Evolutionary conservation across 1,139 yeast species (phyloP), one percentile per base, ranked within the genome.

Genomic region (Arxiozyma bovina): DNA sequence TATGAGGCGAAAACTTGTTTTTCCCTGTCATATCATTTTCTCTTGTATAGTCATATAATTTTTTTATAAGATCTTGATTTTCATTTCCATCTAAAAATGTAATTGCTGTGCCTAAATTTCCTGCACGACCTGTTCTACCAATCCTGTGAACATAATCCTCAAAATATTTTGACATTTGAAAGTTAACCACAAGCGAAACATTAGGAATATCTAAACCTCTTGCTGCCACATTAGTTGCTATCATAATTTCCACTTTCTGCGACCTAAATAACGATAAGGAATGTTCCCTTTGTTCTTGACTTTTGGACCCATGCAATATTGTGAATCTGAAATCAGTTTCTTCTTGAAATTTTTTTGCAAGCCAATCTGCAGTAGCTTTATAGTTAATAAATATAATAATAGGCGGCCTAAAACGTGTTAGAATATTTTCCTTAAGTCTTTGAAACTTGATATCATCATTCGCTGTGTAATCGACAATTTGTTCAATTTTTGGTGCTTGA

Each of bases 141-240:
- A 93, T 87, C 65, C 98, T 77, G 70, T 93, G 99, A 38, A 93
- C 81, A 63, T 90, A 93, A 58, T 87, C 91, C 58, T 90, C 96
- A 51, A 89, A 80, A 48, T 77, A 76, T 56, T 77, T 79, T 17
- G 90, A 74, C 94, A 91, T 86, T 64, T 91, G 96, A 65, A 78
- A 90, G 69, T 93, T 93, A 18, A 91, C 71, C 8, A 93, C 98
- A 48, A 91, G 70, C 0, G 94, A 80, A 11, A 93, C 96, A 62
- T 87, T 80, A 0, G 93, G 86, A 20, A 93, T 83, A 71, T 93
- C 99, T 73, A 93, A 82, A 77, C 99, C 99, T 82, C 99, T 88
- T 54, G 98, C 97, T 59, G 99, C 99, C 62, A 93, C 98, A 55
- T 97, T 97, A 58, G 98, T 93, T 47, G 99, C 98, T 60, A 93